phyloP scores from a whole-genome alignment of 1,284 basidiomycete genomes.

The Apiotrichum gracile region DNA sequence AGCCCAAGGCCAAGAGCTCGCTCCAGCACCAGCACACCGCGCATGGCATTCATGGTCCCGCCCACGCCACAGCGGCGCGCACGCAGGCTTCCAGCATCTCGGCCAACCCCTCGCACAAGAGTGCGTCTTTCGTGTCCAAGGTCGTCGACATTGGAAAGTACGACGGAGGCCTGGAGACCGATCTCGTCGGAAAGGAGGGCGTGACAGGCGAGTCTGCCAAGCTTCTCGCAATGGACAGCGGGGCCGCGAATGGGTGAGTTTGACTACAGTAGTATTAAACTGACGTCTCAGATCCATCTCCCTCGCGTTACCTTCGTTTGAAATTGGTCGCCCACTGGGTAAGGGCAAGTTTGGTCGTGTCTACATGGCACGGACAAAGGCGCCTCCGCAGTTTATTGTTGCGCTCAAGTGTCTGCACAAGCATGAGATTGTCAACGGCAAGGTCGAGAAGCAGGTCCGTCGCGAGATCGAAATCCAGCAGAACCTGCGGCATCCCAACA shows the following conservation, averaged over 20 bases:
- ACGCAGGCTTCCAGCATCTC: slow-evolving; percentile 16
- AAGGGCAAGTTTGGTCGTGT: slow-evolving; percentile 99
- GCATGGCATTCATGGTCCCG: slow-evolving; percentile 9
- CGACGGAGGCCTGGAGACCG: slow-evolving; percentile 77
- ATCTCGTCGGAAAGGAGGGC: slow-evolving; percentile 53
- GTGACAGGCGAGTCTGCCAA: slow-evolving; percentile 67
- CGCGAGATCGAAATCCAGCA: slow-evolving; percentile 99
- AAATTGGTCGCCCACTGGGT: slow-evolving; percentile 91
- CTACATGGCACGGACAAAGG: slow-evolving; percentile 94
- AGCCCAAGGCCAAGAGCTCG: not conserved
- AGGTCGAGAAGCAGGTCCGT: slow-evolving; percentile 91
- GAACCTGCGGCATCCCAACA: slow-evolving; percentile 92
- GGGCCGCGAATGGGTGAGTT: slow-evolving; percentile 55
- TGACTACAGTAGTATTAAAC: not conserved
- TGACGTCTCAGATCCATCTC: slow-evolving; percentile 48
- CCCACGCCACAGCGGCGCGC: slow-evolving; percentile 27
- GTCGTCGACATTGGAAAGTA: slow-evolving; percentile 66
- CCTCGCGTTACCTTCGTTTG: slow-evolving; percentile 67
- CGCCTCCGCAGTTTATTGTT: slow-evolving; percentile 81
- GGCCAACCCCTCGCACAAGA: not conserved
- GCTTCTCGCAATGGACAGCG: slow-evolving; percentile 70
- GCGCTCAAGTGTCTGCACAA: slow-evolving; percentile 98
- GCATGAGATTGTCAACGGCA: slow-evolving; percentile 80
- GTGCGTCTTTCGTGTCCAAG: not conserved
- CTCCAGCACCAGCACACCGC: slow-evolving; percentile 2